Percentiles rank a stretch among this genome's conserved stretches.
Conservation (phyloP, 73 alveolate genomes). For the Diophrys sp. region DNA sequence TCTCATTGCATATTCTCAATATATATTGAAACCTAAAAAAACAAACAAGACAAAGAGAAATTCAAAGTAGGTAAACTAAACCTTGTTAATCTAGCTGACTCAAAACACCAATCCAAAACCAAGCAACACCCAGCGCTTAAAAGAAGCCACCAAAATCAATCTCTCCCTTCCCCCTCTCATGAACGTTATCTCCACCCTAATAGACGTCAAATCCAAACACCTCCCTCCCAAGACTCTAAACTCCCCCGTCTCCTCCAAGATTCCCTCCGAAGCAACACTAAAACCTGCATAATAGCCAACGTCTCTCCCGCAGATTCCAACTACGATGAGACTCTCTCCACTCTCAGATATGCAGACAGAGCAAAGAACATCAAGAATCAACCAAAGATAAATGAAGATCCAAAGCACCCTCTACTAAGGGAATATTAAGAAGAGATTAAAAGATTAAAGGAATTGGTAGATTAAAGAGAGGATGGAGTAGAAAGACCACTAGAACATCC, state of each 20-base stretch:
- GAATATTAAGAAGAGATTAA: conserved; percentile 84
- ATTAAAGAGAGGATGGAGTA: not conserved
- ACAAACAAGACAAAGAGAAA: conserved; percentile 47
- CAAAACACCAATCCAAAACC: conserved; percentile 77
- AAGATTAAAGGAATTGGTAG: conserved; percentile 42
- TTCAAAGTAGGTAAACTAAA: conserved; percentile 63
- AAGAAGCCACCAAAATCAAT: conserved; percentile 85
- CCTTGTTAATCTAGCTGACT: conserved; percentile 89
- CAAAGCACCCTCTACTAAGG: conserved; percentile 78
- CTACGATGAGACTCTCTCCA: conserved; percentile 84
- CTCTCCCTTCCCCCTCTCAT: conserved; percentile 91
- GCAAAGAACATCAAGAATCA: conserved; percentile 83
- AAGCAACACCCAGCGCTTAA: conserved; percentile 68
- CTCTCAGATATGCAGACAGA: conserved; percentile 83
- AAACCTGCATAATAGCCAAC: conserved; percentile 84
- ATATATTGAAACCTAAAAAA: conserved; percentile 87
- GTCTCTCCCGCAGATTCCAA: conserved; percentile 84
- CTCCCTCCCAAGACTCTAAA: conserved; percentile 98
- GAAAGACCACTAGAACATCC: not conserved
- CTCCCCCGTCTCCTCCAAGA: conserved; percentile 90
- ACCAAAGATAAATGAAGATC: conserved; percentile 87
- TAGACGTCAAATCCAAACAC: conserved; percentile 85
- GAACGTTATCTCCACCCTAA: conserved; percentile 92
- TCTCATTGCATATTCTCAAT: conserved; percentile 94
- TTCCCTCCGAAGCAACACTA: conserved; percentile 83